Percentiles rank a stretch among this genome's conserved stretches.
Evolutionary conservation across 805 yeast species (phyloP).

Genomic region (Kodamaea kakaduensis): DNA sequence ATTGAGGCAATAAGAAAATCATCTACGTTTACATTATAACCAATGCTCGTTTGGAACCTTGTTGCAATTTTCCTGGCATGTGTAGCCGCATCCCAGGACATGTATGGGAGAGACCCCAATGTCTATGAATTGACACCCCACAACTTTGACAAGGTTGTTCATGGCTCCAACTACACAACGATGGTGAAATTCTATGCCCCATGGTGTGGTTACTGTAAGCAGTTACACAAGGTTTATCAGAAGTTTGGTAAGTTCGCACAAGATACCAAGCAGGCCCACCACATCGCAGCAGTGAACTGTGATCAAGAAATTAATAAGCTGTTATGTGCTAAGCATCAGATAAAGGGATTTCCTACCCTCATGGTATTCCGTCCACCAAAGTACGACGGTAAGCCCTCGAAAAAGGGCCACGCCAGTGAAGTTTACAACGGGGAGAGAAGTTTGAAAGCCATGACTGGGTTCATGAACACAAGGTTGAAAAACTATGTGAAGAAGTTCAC

Average conservation of each 20-base stretch:
- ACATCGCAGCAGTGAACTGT: slow-evolving; percentile 84
- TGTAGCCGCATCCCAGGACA: slow-evolving; percentile 20
- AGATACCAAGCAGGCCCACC: slow-evolving; percentile 43
- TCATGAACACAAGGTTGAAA: slow-evolving; percentile 55
- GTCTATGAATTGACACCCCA: slow-evolving; percentile 54
- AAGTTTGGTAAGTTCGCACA: slow-evolving; percentile 60
- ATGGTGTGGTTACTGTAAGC: slow-evolving; percentile 95
- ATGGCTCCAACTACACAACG: slow-evolving; percentile 70
- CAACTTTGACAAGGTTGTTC: slow-evolving; percentile 64
- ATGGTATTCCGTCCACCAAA: slow-evolving; percentile 82
- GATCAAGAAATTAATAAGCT: slow-evolving; percentile 63
- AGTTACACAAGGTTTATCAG: slow-evolving; percentile 58
- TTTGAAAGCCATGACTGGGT: slow-evolving; percentile 50
- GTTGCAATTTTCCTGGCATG: slow-evolving; percentile 4
- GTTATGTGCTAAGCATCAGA: slow-evolving; percentile 60
- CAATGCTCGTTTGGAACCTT: slow-evolving; percentile 8
- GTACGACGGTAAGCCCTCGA: slow-evolving; percentile 19
- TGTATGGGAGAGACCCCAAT: slow-evolving; percentile 39
- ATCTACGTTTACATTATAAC: no score
- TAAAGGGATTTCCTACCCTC: slow-evolving; percentile 83
- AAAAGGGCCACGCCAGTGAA: slow-evolving; percentile 39
- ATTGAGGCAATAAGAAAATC: background rate
- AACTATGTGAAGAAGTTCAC: slow-evolving; percentile 57
- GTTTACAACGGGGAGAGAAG: slow-evolving; percentile 59
- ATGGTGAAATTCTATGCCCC: slow-evolving; percentile 92